Percentiles rank a stretch among this genome's conserved stretches.
Evolutionary conservation across 1,284 basidiomycete species (phyloP).

Genomic region (Omphalotus olearius): DNA sequence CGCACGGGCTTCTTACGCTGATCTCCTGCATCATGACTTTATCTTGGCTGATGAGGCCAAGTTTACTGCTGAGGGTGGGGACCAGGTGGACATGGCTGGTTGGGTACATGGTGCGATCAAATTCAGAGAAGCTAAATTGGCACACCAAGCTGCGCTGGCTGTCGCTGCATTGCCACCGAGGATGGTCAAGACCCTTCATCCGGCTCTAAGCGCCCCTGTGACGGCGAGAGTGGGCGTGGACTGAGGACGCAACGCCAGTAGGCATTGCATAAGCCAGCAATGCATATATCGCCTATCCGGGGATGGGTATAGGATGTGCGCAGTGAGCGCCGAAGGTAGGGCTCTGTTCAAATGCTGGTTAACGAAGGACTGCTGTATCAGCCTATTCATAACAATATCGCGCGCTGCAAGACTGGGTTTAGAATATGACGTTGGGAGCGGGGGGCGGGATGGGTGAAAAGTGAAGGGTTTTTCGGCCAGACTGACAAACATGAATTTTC

Average conservation of each 20-base stretch:
- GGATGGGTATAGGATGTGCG: too few species aligned
- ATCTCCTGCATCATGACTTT: slow-evolving; percentile 59
- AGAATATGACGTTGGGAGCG: too few species aligned
- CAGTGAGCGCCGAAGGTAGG: too few species aligned
- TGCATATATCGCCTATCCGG: too few species aligned
- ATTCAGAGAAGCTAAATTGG: slow-evolving; percentile 18
- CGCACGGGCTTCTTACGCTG: slow-evolving; percentile 78
- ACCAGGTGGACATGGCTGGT: slow-evolving; percentile 75
- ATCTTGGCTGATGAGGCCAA: slow-evolving; percentile 69
- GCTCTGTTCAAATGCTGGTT: too few species aligned
- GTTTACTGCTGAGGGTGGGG: slow-evolving; percentile 38
- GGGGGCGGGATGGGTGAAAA: too few species aligned
- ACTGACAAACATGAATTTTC: too few species aligned
- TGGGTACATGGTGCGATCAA: slow-evolving; percentile 73
- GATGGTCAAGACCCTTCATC: neutral
- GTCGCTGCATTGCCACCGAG: neutral
- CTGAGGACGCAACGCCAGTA: neutral
- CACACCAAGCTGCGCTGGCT: neutral
- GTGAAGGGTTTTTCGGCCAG: too few species aligned
- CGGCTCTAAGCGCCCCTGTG: slow-evolving; percentile 2
- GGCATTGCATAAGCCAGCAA: too few species aligned
- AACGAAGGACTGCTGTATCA: too few species aligned
- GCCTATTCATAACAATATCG: too few species aligned
- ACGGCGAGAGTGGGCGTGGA: slow-evolving; percentile 4
- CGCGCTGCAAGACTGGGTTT: too few species aligned